These are phyloP conservation scores for Hepatocystis sp. DNA, from an alignment of 169 alveolate species.

Conservation along the genomic window DNA sequence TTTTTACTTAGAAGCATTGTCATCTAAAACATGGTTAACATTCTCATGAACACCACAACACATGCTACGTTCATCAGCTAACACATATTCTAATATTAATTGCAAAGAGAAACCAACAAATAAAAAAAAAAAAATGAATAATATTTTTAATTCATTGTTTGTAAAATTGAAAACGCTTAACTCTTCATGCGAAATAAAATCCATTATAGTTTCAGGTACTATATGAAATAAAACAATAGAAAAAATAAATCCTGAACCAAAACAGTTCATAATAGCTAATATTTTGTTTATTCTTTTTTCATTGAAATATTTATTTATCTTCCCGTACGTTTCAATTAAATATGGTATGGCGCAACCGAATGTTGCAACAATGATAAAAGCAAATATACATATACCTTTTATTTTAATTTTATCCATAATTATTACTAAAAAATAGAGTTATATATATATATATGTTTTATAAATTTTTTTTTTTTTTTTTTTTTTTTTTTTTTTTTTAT, in stretches of 20 bases:
- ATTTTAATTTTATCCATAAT: constrained; percentile 47
- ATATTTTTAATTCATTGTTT: constrained; percentile 28
- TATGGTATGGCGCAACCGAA: constrained; percentile 49
- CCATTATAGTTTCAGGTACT: constrained; percentile 43
- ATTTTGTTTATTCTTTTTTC: constrained; percentile 19
- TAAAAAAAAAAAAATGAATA: constrained; percentile 47
- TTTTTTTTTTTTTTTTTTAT: no score
- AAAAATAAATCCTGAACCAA: constrained; percentile 68
- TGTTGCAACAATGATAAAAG: constrained; percentile 49
- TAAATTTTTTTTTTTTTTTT: no score
- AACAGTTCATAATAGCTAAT: constrained; percentile 40
- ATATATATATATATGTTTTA: background rate
- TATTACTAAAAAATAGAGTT: background rate
- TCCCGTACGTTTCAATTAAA: constrained; percentile 23
- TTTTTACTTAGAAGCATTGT: constrained; percentile 32
- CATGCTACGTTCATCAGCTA: constrained; percentile 20
- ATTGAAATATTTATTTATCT: constrained; percentile 11
- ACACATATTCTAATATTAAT: constrained; percentile 51
- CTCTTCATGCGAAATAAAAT: constrained; percentile 20
- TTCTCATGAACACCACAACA: constrained; percentile 28
- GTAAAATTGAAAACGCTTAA: constrained; percentile 17
- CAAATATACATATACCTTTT: constrained; percentile 43
- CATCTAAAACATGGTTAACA: constrained; percentile 10
- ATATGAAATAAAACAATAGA: constrained; percentile 64
- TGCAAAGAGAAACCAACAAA: constrained; percentile 63